A percentile compares a stretch with the other conserved stretches of the same genome.
Evolutionary conservation across 75 land plant genomes (phyloP).

Genomic region (Selaginella moellendorffii): DNA sequence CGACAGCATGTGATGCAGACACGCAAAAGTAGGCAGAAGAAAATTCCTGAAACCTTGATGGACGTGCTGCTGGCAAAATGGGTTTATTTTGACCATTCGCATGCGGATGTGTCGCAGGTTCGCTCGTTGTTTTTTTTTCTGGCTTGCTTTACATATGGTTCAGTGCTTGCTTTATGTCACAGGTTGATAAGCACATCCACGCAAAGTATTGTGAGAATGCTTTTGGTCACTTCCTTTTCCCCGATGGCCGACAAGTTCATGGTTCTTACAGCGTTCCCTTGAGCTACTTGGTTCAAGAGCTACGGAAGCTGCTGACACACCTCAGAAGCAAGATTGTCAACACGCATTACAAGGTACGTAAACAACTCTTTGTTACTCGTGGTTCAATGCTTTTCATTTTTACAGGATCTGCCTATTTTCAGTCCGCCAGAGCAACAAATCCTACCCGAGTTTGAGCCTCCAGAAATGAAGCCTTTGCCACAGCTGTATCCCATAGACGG

Average conservation of each 20-base stretch:
- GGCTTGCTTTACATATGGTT: neutral
- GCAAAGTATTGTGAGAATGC: slow-evolving; percentile 20
- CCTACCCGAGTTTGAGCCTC: slow-evolving; percentile 11
- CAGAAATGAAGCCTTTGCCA: slow-evolving; percentile 5
- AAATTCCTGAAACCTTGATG: slow-evolving; percentile 13
- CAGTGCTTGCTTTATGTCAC: too few species aligned
- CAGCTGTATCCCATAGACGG: slow-evolving; percentile 16
- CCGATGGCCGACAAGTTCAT: slow-evolving; percentile 16
- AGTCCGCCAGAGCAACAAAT: slow-evolving; percentile 7
- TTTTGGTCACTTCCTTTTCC: slow-evolving; percentile 17
- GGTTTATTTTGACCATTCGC: slow-evolving; percentile 18
- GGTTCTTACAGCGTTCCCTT: slow-evolving; percentile 10
- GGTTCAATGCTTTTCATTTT: neutral
- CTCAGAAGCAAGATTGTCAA: slow-evolving; percentile 9
- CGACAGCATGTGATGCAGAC: too few species aligned
- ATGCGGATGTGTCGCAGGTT: slow-evolving; percentile 4
- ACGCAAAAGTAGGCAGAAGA: too few species aligned
- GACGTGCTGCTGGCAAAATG: slow-evolving; percentile 15
- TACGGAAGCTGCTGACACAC: slow-evolving; percentile 9
- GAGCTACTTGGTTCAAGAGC: slow-evolving; percentile 5
- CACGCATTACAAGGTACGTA: slow-evolving; percentile 12
- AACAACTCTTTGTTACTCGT: neutral
- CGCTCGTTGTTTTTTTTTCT: neutral
- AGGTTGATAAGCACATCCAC: slow-evolving; percentile 15
- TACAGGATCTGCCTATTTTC: slow-evolving; percentile 12